phyloP scores from a whole-genome alignment of 495 filamentous ascomycete species.

The Elasticomyces elasticus region DNA sequence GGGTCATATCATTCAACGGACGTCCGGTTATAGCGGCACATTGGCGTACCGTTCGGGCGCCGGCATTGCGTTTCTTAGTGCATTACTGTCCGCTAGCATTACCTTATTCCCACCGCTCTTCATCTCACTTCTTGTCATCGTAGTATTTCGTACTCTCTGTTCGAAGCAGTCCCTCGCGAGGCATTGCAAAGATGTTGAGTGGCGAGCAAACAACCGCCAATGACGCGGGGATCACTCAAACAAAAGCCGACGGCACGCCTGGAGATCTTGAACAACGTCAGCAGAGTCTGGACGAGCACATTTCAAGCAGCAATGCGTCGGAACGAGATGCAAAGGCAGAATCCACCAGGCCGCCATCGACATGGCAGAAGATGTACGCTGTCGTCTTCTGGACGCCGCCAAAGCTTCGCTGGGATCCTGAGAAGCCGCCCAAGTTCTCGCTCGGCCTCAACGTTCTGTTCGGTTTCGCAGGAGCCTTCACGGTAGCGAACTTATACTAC shows the following conservation, averaged over 20 bases:
- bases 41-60: background rate
- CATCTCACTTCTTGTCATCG: too few species aligned
- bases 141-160: too few species aligned
- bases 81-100: background rate
- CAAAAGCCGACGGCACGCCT: too few species aligned
- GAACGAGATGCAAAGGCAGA: background rate
- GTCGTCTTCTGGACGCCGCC: constrained; percentile 45
- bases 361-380: constrained; percentile 26
- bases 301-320: constrained; percentile 2
- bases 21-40: background rate
- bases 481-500: constrained; percentile 65
- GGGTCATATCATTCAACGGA: background rate
- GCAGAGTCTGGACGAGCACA: background rate
- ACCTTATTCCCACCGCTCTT: background rate
- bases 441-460: constrained; percentile 52
- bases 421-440: constrained; percentile 47
- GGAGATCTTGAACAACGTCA: background rate
- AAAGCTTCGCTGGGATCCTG: constrained; percentile 47
- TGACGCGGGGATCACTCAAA: background rate
- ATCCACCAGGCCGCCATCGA: constrained; percentile 5
- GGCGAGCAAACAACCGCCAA: background rate
- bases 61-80: background rate
- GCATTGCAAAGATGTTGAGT: background rate
- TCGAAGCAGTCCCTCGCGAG: background rate
- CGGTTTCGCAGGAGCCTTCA: constrained; percentile 42